Evolutionary conservation across 331 rosid species (phyloP).

Genomic region (Stylosanthes scabra): DNA sequence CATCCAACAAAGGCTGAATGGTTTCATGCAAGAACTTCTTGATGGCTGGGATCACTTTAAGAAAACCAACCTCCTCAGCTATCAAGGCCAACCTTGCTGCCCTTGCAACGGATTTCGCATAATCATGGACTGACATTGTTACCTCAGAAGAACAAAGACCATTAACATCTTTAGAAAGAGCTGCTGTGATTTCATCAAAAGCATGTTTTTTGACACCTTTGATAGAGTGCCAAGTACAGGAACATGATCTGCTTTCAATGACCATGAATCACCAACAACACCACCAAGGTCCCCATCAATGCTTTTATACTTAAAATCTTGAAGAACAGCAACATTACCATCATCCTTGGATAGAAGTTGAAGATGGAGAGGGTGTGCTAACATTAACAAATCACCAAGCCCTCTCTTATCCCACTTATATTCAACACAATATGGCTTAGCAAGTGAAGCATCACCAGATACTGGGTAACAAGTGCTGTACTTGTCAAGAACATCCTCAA

Average conservation of each 20-base stretch:
- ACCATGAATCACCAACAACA: slow-evolving; percentile 62
- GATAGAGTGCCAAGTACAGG: slow-evolving; percentile 66
- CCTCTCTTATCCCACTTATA: slow-evolving; percentile 65
- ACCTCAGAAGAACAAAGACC: slow-evolving; percentile 41
- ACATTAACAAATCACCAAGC: slow-evolving; percentile 54
- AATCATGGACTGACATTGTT: slow-evolving; percentile 52
- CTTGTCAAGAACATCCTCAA: slow-evolving; percentile 50
- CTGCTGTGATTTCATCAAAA: slow-evolving; percentile 45
- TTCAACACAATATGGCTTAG: slow-evolving; percentile 50
- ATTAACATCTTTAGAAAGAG: slow-evolving; percentile 55
- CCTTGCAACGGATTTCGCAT: slow-evolving; percentile 61
- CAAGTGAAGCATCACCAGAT: slow-evolving; percentile 53
- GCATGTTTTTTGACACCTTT: slow-evolving; percentile 47
- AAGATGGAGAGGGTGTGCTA: slow-evolving; percentile 11
- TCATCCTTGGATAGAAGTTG: not conserved
- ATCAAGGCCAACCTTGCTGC: slow-evolving; percentile 72
- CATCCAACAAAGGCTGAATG: slow-evolving; percentile 69
- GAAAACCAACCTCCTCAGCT: slow-evolving; percentile 62
- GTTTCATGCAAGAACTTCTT: slow-evolving; percentile 48
- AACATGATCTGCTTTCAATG: slow-evolving; percentile 48
- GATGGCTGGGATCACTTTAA: slow-evolving; percentile 51
- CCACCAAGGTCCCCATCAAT: not conserved
- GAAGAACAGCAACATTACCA: slow-evolving; percentile 37
- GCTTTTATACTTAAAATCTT: slow-evolving; percentile 55
- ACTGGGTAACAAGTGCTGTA: slow-evolving; percentile 47